Percentiles rank a stretch among this genome's conserved stretches.
phyloP scores from a whole-genome alignment of 352 stramenopile species.

The Globisporangium cystogenes region DNA sequence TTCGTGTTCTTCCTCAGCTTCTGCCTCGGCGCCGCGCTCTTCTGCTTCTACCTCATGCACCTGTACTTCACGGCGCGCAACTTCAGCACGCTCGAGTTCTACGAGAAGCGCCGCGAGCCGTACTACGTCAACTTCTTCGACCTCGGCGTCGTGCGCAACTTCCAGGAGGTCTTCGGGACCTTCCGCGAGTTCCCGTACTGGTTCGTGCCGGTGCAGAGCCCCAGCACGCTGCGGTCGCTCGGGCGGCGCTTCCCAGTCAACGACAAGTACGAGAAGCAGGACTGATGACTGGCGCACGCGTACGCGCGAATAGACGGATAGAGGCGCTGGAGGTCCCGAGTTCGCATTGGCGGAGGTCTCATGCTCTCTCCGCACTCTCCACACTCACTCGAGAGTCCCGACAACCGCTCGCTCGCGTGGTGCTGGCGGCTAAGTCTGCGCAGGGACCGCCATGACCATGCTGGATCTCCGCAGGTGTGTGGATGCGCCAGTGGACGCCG shows the following conservation, averaged over 20 bases:
- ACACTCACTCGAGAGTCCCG: too few species aligned
- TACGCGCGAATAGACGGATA: not conserved
- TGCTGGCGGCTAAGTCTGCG: not conserved
- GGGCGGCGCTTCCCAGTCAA: slow-evolving; percentile 52
- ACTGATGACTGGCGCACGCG: slow-evolving; percentile 21
- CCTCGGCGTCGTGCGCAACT: slow-evolving; percentile 61
- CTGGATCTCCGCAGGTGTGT: slow-evolving; percentile 16
- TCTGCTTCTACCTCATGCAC: slow-evolving; percentile 77
- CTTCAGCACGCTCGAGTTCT: slow-evolving; percentile 85
- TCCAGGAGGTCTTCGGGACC: slow-evolving; percentile 74
- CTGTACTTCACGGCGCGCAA: slow-evolving; percentile 65
- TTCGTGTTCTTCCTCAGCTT: slow-evolving; percentile 65
- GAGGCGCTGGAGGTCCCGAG: not conserved
- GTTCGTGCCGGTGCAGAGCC: slow-evolving; percentile 64
- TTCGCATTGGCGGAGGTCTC: not conserved
- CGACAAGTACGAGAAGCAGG: slow-evolving; percentile 36
- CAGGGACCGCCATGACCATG: slow-evolving; percentile 7
- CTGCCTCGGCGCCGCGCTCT: slow-evolving; percentile 57
- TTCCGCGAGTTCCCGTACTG: slow-evolving; percentile 54
- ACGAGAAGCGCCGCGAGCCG: slow-evolving; percentile 74
- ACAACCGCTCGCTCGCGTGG: too few species aligned
- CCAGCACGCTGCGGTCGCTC: slow-evolving; percentile 36
- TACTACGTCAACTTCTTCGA: slow-evolving; percentile 81
- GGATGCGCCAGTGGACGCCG: slow-evolving; percentile 10
- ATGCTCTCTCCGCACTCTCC: not conserved